Evolutionary conservation across 805 yeast species (phyloP).

Genomic region (Suhomyces kilbournensis): DNA sequence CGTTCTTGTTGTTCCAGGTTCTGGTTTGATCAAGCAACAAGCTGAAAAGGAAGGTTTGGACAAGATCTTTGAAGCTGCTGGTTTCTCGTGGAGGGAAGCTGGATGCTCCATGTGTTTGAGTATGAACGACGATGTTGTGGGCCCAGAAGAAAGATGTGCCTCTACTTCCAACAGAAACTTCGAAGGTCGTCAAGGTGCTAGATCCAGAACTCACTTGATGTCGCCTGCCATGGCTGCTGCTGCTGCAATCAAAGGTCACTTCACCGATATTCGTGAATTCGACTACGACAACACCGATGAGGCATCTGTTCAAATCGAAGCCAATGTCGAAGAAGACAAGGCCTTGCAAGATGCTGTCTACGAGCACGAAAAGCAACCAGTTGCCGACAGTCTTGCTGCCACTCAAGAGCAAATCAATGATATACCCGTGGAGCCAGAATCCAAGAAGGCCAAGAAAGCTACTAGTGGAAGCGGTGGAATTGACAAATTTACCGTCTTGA

Average conservation of each 20-base stretch:
- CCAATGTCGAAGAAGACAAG: slow-evolving; percentile 43
- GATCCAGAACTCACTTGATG: slow-evolving; percentile 94
- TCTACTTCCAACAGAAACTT: slow-evolving; percentile 98
- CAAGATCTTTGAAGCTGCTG: slow-evolving; percentile 86
- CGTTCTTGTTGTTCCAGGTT: slow-evolving; percentile 95
- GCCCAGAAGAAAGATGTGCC: slow-evolving; percentile 96
- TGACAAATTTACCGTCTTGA: slow-evolving; percentile 70
- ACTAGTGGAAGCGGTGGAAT: slow-evolving; percentile 45
- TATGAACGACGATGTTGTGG: slow-evolving; percentile 96
- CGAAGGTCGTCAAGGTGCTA: slow-evolving; percentile 98
- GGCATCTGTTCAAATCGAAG: slow-evolving; percentile 54
- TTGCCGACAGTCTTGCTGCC: slow-evolving; percentile 47
- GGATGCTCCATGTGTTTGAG: slow-evolving; percentile 99
- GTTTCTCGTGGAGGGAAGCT: slow-evolving; percentile 99
- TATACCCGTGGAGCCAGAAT: slow-evolving; percentile 48
- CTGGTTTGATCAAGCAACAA: slow-evolving; percentile 88
- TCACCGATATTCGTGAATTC: slow-evolving; percentile 85
- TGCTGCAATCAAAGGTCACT: slow-evolving; percentile 88
- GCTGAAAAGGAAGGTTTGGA: slow-evolving; percentile 96
- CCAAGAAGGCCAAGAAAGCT: slow-evolving; percentile 14
- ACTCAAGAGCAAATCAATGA: slow-evolving; percentile 61
- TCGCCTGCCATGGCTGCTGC: slow-evolving; percentile 99
- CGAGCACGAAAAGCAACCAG: slow-evolving; percentile 64
- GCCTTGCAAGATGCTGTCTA: slow-evolving; percentile 67
- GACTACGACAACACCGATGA: slow-evolving; percentile 57